Evolutionary conservation across 805 yeast species (phyloP).

Genomic region (Ogataea methylovora): DNA sequence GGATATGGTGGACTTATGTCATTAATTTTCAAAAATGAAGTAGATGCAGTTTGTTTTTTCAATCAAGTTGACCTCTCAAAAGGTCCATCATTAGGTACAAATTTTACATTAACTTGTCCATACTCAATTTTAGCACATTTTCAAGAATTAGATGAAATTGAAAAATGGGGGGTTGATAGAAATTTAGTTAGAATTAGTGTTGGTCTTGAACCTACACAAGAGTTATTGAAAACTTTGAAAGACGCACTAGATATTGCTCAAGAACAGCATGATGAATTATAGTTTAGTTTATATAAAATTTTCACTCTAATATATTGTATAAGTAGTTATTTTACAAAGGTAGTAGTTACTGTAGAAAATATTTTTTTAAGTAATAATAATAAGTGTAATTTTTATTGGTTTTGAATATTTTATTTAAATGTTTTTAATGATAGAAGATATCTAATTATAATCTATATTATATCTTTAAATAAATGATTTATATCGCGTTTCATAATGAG

Average conservation of each 20-base stretch:
- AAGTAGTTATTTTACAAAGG: too few relatives aligned
- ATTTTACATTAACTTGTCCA: slow-evolving; percentile 84
- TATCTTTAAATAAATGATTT: too few relatives aligned
- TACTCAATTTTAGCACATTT: slow-evolving; percentile 84
- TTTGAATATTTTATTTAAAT: too few relatives aligned
- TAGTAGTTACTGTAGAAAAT: too few relatives aligned
- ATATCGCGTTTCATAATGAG: too few relatives aligned
- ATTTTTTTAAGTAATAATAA: too few relatives aligned
- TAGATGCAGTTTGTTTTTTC: slow-evolving; percentile 67
- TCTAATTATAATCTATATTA: too few relatives aligned
- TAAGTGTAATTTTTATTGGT: too few relatives aligned
- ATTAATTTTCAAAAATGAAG: slow-evolving; percentile 55
- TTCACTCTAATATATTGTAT: too few relatives aligned
- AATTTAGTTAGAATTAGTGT: slow-evolving; percentile 74
- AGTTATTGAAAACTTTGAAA: slow-evolving; percentile 41
- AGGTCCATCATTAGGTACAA: slow-evolving; percentile 90
- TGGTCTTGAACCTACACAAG: slow-evolving; percentile 70
- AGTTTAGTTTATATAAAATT: background rate
- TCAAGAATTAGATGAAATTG: slow-evolving; percentile 71
- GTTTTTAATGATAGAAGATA: too few relatives aligned
- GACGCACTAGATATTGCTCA: slow-evolving; percentile 42
- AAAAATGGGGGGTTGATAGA: slow-evolving; percentile 75
- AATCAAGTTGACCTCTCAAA: slow-evolving; percentile 63
- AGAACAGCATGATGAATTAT: slow-evolving; percentile 22
- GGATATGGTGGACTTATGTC: slow-evolving; percentile 90